Evolutionary conservation across 2,329 filamentous ascomycete species (phyloP).

Genomic region (Trichoderma asperellum): DNA sequence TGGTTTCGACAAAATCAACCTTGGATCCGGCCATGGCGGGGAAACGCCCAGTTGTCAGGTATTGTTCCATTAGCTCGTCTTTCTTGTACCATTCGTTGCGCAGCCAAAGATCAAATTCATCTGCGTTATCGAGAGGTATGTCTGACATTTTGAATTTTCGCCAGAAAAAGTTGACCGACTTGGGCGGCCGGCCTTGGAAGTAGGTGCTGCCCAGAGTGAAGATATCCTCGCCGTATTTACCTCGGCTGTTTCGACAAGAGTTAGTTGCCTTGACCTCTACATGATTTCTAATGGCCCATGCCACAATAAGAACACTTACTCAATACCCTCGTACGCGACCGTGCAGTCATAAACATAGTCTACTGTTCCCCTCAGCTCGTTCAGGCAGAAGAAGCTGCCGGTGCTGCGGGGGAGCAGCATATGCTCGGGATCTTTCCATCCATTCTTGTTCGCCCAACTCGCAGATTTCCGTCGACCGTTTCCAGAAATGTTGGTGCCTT

Average conservation of each 20-base stretch:
- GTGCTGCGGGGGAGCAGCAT: slow-evolving; percentile 78
- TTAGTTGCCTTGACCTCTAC: slow-evolving; percentile 5
- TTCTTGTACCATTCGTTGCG: slow-evolving; percentile 89
- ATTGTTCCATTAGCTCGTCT: slow-evolving; percentile 84
- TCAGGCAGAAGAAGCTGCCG: slow-evolving; percentile 77
- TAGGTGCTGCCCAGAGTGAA: slow-evolving; percentile 88
- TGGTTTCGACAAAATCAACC: slow-evolving; percentile 59
- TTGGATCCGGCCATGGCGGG: slow-evolving; percentile 65
- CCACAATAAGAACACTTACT: slow-evolving; percentile 61
- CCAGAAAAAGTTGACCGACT: slow-evolving; percentile 97
- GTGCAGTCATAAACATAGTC: slow-evolving; percentile 93
- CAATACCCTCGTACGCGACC: slow-evolving; percentile 90
- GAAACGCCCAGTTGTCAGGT: slow-evolving; percentile 75
- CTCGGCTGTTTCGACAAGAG: slow-evolving; percentile 56
- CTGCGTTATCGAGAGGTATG: slow-evolving; percentile 76
- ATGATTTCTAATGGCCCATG: neutral
- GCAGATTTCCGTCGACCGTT: slow-evolving; percentile 73
- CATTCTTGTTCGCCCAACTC: slow-evolving; percentile 76
- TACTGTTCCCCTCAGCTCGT: slow-evolving; percentile 72
- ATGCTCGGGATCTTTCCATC: slow-evolving; percentile 73
- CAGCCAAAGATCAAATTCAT: slow-evolving; percentile 83
- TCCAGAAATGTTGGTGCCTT: slow-evolving; percentile 79
- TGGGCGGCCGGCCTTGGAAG: slow-evolving; percentile 84
- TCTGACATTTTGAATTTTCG: slow-evolving; percentile 78
- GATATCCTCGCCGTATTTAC: slow-evolving; percentile 84